These are phyloP conservation scores for Arctium minus DNA, from an alignment of 129 eudicot genomes.

Conservation along the genomic window DNA sequence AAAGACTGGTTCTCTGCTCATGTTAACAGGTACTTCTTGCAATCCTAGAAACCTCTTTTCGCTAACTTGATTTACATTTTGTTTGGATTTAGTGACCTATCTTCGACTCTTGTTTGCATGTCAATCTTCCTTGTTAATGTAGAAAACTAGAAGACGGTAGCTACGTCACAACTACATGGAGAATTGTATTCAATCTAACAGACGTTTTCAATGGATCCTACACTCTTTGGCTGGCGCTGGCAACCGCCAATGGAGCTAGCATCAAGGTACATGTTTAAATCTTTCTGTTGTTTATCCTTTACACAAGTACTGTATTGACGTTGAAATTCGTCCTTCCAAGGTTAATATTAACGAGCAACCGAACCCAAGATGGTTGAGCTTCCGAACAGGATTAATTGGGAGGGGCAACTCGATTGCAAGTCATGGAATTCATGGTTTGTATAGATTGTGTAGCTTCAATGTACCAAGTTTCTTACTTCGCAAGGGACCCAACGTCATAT, in stretches of 20 bases:
- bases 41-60: not conserved
- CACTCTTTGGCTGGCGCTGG: conserved; percentile 45
- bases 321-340: not conserved
- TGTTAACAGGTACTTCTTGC: conserved; percentile 36
- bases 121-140: not conserved
- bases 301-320: not conserved
- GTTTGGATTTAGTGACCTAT: not conserved
- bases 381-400: conserved; percentile 32
- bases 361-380: not conserved
- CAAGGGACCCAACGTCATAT: conserved; percentile 24
- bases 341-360: conserved; percentile 17
- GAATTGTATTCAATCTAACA: conserved; percentile 24
- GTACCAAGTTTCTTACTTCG: conserved; percentile 12
- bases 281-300: not conserved
- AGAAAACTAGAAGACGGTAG: conserved; percentile 17
- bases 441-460: conserved; percentile 20
- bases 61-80: not conserved
- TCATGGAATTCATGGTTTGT: conserved; percentile 31
- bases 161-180: conserved; percentile 50
- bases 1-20: conserved; percentile 63
- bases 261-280: conserved; percentile 32
- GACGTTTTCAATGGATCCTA: conserved; percentile 27
- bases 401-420: conserved; percentile 31
- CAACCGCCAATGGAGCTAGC: conserved; percentile 41
- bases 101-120: not conserved